Conservation (phyloP, 2,329 filamentous ascomycete genomes). For the Beauveria scarabaeidicola region DNA sequence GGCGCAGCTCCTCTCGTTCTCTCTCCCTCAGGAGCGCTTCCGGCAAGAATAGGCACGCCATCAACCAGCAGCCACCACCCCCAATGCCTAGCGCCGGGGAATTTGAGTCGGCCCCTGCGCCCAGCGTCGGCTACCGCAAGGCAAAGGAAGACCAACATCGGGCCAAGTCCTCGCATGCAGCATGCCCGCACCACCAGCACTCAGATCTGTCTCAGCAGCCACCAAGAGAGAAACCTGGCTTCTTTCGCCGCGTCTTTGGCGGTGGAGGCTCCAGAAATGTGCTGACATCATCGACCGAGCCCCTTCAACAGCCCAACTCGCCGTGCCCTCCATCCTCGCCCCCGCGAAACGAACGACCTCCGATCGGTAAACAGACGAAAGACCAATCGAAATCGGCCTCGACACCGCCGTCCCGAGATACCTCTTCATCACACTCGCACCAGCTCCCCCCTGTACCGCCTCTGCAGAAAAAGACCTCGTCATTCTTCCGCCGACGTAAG, state of each 20-base stretch:
- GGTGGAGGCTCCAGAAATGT: conserved; percentile 53
- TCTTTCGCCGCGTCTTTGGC: conserved; percentile 89
- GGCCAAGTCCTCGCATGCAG: conserved; percentile 28
- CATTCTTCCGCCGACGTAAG: conserved; percentile 90
- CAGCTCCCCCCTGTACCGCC: conserved; percentile 30
- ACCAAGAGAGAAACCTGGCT: conserved; percentile 65
- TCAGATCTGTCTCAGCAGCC: conserved; percentile 28
- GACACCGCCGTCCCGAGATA: conserved; percentile 42
- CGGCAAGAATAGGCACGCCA: background rate
- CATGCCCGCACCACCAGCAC: conserved; percentile 36
- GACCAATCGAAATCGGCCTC: conserved; percentile 33
- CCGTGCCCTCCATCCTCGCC: conserved; percentile 19
- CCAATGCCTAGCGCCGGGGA: conserved; percentile 27
- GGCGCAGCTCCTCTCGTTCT: conserved; percentile 1
- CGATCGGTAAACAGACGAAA: background rate
- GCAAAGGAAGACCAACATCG: conserved; percentile 35
- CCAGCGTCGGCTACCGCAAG: conserved; percentile 51
- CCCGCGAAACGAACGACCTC: background rate
- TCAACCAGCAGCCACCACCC: conserved; percentile 12
- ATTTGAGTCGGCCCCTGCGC: conserved; percentile 47
- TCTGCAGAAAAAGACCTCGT: conserved; percentile 84
- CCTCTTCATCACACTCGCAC: conserved; percentile 34
- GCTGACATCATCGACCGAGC: conserved; percentile 21
- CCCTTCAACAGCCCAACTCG: background rate
- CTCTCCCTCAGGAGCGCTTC: conserved; percentile 4